Conservation (phyloP, 1,139 yeast genomes). For the Taiozyma sp. region DNA sequence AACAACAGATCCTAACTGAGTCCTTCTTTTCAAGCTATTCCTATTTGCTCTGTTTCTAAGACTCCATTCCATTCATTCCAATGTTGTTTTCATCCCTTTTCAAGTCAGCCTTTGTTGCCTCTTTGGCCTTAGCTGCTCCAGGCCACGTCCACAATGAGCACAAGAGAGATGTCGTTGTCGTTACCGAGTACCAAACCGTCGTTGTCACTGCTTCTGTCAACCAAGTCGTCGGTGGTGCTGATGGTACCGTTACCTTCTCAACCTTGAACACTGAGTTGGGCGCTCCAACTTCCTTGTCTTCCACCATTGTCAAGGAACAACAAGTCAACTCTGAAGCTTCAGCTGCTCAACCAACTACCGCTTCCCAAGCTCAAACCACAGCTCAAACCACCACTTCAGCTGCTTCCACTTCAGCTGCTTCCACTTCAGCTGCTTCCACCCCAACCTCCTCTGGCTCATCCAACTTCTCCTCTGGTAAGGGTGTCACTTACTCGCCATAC, state of each 20-base stretch:
- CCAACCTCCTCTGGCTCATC: constrained; percentile 26
- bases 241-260: constrained; percentile 28
- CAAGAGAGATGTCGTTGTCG: constrained; percentile 42
- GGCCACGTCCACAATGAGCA: constrained; percentile 43
- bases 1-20: neutral
- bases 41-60: neutral
- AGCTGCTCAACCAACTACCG: constrained; percentile 24
- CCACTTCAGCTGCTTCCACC: constrained; percentile 26
- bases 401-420: constrained; percentile 24
- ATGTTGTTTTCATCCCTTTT: constrained; percentile 30
- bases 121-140: constrained; percentile 30
- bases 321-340: constrained; percentile 26
- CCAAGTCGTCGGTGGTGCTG: constrained; percentile 27
- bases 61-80: neutral
- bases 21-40: constrained; percentile 1
- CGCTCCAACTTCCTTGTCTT: constrained; percentile 19
- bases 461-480: constrained; percentile 39
- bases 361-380: constrained; percentile 26
- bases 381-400: constrained; percentile 26
- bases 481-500: constrained; percentile 85
- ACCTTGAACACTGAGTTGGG: constrained; percentile 25
- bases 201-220: constrained; percentile 35
- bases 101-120: constrained; percentile 29
- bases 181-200: constrained; percentile 34
- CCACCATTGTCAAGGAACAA: constrained; percentile 34